These are phyloP conservation scores for Imleria badia DNA, from an alignment of 768 basidiomycete genomes.

Conservation along the genomic window DNA sequence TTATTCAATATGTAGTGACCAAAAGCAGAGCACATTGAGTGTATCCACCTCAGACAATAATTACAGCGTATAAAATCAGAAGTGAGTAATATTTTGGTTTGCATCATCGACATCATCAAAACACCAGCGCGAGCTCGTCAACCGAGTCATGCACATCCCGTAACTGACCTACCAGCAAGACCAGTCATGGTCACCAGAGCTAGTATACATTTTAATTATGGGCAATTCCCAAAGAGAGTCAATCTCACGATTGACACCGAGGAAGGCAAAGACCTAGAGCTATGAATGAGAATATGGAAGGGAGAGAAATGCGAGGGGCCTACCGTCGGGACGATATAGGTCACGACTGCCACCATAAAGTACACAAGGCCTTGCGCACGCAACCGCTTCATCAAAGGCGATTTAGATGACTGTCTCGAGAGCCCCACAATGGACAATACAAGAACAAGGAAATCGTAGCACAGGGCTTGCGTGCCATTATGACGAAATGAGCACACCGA, in stretches of 20 bases:
- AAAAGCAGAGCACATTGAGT: no score
- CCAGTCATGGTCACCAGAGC: slow-evolving; percentile 4
- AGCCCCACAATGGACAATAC: slow-evolving; percentile 18
- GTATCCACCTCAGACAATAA: background rate
- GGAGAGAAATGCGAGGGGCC: background rate
- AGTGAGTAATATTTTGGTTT: no score
- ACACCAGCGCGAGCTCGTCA: background rate
- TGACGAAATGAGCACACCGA: background rate
- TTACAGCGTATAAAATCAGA: background rate
- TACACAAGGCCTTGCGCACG: slow-evolving; percentile 21
- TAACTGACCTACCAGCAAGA: slow-evolving; percentile 6
- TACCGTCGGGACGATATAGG: slow-evolving; percentile 19
- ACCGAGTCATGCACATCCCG: background rate
- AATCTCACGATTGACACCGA: background rate
- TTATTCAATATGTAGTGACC: no score
- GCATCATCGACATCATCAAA: no score
- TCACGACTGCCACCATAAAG: slow-evolving; percentile 17
- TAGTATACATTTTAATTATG: background rate
- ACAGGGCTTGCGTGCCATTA: slow-evolving; percentile 17
- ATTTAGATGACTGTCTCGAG: slow-evolving; percentile 13
- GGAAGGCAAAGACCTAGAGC: slow-evolving; percentile 14
- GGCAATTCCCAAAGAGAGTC: background rate
- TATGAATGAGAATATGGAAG: background rate
- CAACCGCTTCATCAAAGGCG: slow-evolving; percentile 16
- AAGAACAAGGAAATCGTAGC: slow-evolving; percentile 22